Percentiles rank a stretch among this genome's conserved stretches.
Conservation (phyloP, 139 green algal species). For the Dunaliella primolecta region DNA sequence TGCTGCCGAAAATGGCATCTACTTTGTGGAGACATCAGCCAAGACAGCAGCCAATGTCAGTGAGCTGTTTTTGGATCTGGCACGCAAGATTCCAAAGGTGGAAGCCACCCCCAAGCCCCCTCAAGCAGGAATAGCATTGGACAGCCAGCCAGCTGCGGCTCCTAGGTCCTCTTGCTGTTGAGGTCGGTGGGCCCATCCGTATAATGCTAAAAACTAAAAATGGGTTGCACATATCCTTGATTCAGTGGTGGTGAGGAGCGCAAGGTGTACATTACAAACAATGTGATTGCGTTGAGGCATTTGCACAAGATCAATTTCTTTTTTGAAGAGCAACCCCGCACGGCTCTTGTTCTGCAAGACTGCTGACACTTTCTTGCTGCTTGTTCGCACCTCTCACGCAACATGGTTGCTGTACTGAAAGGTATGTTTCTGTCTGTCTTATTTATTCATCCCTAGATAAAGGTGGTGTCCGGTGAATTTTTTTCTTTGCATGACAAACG, state of each 20-base stretch:
- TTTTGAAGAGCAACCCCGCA: too few species aligned
- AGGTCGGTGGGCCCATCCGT: too few species aligned
- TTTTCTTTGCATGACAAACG: not conserved
- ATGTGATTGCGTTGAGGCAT: too few species aligned
- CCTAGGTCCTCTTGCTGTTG: conserved; percentile 11
- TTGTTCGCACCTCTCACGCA: too few species aligned
- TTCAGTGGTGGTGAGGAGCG: not conserved
- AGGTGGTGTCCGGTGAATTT: not conserved
- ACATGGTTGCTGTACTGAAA: too few species aligned
- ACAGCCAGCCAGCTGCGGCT: conserved; percentile 2
- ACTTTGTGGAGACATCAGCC: conserved; percentile 87
- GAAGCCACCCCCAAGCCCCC: conserved; percentile 20
- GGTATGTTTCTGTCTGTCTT: too few species aligned
- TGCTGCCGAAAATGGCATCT: conserved; percentile 79
- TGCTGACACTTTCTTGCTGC: too few species aligned
- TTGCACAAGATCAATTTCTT: too few species aligned
- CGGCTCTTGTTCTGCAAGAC: too few species aligned
- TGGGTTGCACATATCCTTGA: not conserved
- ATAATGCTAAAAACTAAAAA: not conserved
- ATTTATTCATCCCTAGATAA: not conserved
- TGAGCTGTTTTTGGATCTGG: conserved; percentile 81
- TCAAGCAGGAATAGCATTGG: conserved; percentile 23
- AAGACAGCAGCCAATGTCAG: conserved; percentile 88
- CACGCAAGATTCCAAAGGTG: conserved; percentile 60
- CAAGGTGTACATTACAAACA: conserved; percentile 12